Conservation (phyloP, 257 asterid species). For the Petunia secreta region DNA sequence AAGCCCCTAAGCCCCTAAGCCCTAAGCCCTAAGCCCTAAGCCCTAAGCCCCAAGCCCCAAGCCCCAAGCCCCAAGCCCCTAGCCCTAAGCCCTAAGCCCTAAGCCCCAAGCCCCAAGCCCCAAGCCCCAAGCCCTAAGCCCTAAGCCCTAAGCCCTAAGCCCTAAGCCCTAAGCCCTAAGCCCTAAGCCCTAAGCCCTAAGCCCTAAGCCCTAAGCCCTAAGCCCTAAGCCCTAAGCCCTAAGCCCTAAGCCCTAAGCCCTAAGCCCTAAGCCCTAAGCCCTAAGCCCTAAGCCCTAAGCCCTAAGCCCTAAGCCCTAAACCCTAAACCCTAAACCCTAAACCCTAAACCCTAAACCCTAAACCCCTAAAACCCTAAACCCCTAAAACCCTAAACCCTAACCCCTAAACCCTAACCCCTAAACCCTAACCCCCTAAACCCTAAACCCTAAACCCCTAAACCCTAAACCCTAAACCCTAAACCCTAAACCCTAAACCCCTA, state of each 20-base stretch:
- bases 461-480: neutral
- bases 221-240: neutral
- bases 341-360: neutral
- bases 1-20: slow-evolving; percentile 7
- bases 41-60: slow-evolving; percentile 19
- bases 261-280: slow-evolving; percentile 1
- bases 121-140: neutral
- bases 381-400: neutral
- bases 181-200: slow-evolving; percentile 7
- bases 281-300: neutral
- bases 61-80: neutral
- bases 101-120: no score
- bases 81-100: neutral
- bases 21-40: slow-evolving; percentile 15
- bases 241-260: slow-evolving; percentile 2
- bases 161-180: slow-evolving; percentile 1
- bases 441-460: neutral
- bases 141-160: slow-evolving; percentile 1
- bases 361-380: neutral
- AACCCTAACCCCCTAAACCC: slow-evolving; percentile 13
- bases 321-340: slow-evolving; percentile 10
- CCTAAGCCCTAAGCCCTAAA: neutral
- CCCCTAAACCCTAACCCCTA: slow-evolving; percentile 5
- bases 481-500: neutral
- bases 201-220: slow-evolving; percentile 2